Evolutionary conservation across 2,329 filamentous ascomycete genomes (phyloP).

Genomic region (Hymenoscyphus linearis): DNA sequence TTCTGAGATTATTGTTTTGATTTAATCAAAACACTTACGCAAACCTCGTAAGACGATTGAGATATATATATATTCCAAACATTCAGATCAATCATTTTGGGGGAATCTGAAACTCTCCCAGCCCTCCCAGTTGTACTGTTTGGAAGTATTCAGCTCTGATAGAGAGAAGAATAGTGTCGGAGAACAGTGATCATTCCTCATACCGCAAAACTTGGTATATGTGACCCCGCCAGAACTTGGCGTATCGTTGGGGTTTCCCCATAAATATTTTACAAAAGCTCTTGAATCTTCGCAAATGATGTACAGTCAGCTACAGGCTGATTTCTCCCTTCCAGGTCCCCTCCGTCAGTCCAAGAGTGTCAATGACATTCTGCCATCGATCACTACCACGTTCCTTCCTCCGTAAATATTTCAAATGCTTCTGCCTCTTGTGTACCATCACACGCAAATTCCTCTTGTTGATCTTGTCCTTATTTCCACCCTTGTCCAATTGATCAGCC

Average conservation of each 20-base stretch:
- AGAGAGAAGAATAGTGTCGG: too few relatives aligned
- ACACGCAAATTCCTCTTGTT: conserved; percentile 88
- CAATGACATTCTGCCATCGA: conserved; percentile 80
- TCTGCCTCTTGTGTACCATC: conserved; percentile 84
- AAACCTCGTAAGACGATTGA: too few relatives aligned
- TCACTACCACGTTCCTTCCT: conserved; percentile 85
- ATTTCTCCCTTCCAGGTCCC: conserved; percentile 92
- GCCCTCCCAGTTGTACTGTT: too few relatives aligned
- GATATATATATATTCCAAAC: too few relatives aligned
- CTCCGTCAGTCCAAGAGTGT: conserved; percentile 78
- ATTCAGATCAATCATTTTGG: too few relatives aligned
- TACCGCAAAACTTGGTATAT: background rate
- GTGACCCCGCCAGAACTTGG: conserved; percentile 1
- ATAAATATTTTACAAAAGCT: conserved; percentile 22
- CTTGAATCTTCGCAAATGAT: conserved; percentile 11
- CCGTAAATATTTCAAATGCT: conserved; percentile 79
- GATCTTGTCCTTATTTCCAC: conserved; percentile 79
- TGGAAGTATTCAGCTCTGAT: too few relatives aligned
- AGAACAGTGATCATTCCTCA: too few relatives aligned
- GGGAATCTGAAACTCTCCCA: too few relatives aligned
- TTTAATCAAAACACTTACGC: too few relatives aligned
- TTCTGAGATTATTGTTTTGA: too few relatives aligned
- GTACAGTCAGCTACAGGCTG: conserved; percentile 48
- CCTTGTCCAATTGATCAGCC: conserved; percentile 61
- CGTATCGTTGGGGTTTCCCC: conserved; percentile 11